Base-by-base conservation (phyloP, 768 basidiomycete genomes). In the Lactifluus hygrophoroides region DNA sequence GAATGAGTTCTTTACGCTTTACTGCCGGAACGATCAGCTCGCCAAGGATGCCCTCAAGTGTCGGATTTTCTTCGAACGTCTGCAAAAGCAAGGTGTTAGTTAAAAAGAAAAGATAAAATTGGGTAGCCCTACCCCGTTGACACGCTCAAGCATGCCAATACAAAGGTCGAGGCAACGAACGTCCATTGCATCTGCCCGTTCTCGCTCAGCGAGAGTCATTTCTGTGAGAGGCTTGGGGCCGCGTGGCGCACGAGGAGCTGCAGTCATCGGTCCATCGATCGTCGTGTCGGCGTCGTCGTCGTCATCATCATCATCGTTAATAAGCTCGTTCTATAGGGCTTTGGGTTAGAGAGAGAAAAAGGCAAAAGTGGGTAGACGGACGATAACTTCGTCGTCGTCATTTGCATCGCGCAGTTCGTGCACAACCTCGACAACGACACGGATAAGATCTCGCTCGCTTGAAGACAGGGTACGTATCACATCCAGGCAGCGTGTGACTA, bases 11-110 rank as follows among this genome's bases (percentile, higher is more conserved):
- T 72, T 94, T 94, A 52, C 90, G 82, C 67, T 86, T 85, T 44
- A 97, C 90, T 5, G 90, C 83, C 2, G 95, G 95, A 32, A 96
- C 82, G 66, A 97, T 91, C 17, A 99, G 75, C 65, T 97, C 92
- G 10, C 89, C 76, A 69, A 83, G 68, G 21, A 78, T 70, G 27
- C 89, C 87, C 58, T 84, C 81, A 57, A 88, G 70, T 4, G 81
- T 84, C 7, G 85, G 82, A 67, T 87, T 86, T 58, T 87, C 85
- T 62, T 84, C 79, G 52, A 81, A 80, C 1, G 77, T 79, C 79
- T 80, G 54, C 30, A 17, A 35, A 38, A 54, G 52, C 38, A 23
- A 40, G 25, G 17, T 11, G 27, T 57, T 28, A 46, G 49, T 47
- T 55, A 30, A 25, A 19, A 19, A 19, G 34, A 9, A 16, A 44